Evolutionary conservation across 2,329 filamentous ascomycete genomes (phyloP).

Genomic region (Xylariomycetidae sp.): DNA sequence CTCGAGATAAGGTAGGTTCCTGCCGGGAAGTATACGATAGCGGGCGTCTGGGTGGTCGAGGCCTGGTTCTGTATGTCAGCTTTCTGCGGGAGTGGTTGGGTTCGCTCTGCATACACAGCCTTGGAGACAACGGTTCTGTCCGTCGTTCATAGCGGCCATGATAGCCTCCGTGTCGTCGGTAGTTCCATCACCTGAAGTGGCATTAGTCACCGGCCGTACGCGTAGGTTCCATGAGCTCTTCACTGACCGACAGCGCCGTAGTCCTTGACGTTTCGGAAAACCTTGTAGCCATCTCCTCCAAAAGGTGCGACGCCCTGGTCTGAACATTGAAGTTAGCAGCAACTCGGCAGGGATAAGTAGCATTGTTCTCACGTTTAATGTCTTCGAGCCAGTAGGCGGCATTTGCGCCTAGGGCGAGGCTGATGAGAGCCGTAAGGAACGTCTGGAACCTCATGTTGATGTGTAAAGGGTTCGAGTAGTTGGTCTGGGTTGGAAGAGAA

Average conservation of each 20-base stretch:
- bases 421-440: slow-evolving; percentile 22
- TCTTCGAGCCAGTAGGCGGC: slow-evolving; percentile 27
- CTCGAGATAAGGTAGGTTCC: slow-evolving; percentile 51
- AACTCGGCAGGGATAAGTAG: background rate
- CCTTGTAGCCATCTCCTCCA: slow-evolving; percentile 32
- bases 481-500: slow-evolving; percentile 9
- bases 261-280: slow-evolving; percentile 43
- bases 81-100: no score
- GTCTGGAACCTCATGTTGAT: slow-evolving; percentile 25
- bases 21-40: slow-evolving; percentile 37
- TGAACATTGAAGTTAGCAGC: slow-evolving; percentile 13
- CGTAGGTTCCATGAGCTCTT: no score
- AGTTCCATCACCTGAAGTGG: slow-evolving; percentile 32
- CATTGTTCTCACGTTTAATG: slow-evolving; percentile 16
- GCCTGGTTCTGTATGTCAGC: no score
- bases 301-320: slow-evolving; percentile 39
- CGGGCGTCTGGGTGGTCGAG: slow-evolving; percentile 34
- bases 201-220: slow-evolving; percentile 2
- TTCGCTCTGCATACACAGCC: slow-evolving; percentile 32
- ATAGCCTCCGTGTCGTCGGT: slow-evolving; percentile 43
- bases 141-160: slow-evolving; percentile 34
- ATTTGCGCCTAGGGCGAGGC: slow-evolving; percentile 24
- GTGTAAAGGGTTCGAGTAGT: slow-evolving; percentile 9
- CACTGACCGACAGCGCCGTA: slow-evolving; percentile 37
- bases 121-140: slow-evolving; percentile 34